Conservation (phyloP, 1,284 basidiomycete species). For the Austroboletus niveus region DNA sequence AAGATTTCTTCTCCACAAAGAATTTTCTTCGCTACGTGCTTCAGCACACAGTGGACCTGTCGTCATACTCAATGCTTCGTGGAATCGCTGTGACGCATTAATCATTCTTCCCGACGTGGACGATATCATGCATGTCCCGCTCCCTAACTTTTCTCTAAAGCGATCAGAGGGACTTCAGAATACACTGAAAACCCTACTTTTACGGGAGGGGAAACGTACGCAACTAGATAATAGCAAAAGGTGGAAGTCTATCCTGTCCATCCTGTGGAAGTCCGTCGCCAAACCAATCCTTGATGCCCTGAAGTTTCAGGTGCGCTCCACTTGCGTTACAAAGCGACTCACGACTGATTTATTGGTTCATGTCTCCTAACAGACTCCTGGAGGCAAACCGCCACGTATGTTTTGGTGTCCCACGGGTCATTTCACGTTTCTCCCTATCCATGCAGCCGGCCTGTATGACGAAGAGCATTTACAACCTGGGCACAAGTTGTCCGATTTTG, state of each 20-base stretch:
- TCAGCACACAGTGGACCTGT: neutral
- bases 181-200: neutral
- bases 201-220: neutral
- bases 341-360: neutral
- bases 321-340: no score
- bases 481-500: no score
- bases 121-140: neutral
- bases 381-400: neutral
- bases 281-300: neutral
- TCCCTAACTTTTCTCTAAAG: neutral
- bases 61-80: neutral
- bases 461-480: no score
- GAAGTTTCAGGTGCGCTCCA: neutral
- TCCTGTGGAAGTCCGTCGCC: neutral
- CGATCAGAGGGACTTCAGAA: neutral
- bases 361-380: neutral
- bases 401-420: neutral
- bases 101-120: neutral
- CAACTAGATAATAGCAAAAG: neutral
- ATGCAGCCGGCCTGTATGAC: no score
- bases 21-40: neutral
- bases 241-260: neutral
- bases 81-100: neutral
- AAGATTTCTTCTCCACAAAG: neutral
- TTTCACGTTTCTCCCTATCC: neutral